These are phyloP conservation scores for Thalassiosira sp. DNA, from an alignment of 352 stramenopile species.

Conservation along the genomic window DNA sequence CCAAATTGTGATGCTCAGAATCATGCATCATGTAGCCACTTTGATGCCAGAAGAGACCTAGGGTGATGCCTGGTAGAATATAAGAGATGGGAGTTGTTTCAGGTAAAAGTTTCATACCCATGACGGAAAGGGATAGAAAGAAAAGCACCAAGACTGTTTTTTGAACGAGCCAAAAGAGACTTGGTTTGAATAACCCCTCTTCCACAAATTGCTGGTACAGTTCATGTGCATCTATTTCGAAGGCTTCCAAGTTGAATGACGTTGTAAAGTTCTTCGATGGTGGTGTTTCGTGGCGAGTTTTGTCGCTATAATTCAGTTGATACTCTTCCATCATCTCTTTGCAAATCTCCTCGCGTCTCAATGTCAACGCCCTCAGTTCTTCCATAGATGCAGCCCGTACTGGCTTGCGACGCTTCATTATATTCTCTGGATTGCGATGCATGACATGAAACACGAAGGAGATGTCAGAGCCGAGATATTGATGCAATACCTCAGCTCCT, in stretches of 20 bases:
- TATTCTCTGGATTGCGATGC: constrained; percentile 24
- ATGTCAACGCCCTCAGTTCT: constrained; percentile 11
- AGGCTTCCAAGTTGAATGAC: constrained; percentile 20
- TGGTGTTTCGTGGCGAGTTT: neutral
- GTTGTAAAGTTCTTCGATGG: neutral
- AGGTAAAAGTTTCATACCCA: constrained; percentile 20
- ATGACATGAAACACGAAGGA: constrained; percentile 27
- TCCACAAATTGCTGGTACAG: constrained; percentile 21
- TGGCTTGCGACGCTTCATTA: constrained; percentile 33
- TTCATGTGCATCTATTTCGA: constrained; percentile 26
- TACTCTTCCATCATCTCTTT: constrained; percentile 31
- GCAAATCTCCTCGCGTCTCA: constrained; percentile 12
- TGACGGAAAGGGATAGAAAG: constrained; percentile 12
- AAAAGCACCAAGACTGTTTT: constrained; percentile 11
- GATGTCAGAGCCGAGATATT: constrained; percentile 31
- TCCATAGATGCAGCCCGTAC: constrained; percentile 12
- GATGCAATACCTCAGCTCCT: constrained; percentile 18
- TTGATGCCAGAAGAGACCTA: constrained; percentile 37
- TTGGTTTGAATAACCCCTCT: constrained; percentile 19
- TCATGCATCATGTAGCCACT: constrained; percentile 42
- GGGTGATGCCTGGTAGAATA: constrained; percentile 22
- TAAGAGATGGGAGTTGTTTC: constrained; percentile 2
- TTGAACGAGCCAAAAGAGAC: constrained; percentile 15
- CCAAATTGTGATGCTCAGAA: constrained; percentile 29
- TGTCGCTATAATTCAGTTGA: neutral